phyloP scores from a whole-genome alignment of 768 basidiomycete species.

The Cystobasidium onofrii region DNA sequence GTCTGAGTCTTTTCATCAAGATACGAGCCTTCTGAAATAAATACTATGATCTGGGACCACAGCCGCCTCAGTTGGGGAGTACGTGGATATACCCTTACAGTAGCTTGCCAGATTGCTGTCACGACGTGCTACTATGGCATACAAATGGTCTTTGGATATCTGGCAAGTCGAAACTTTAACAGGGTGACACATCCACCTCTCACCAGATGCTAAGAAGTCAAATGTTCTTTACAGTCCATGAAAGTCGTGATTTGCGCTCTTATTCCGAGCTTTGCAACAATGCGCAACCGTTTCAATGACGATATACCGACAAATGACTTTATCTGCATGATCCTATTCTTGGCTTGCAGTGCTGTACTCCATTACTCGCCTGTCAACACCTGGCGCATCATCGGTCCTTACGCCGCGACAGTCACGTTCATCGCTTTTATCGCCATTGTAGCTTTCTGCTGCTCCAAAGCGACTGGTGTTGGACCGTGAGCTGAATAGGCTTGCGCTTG shows the following conservation, averaged over 20 bases:
- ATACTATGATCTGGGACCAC: not conserved
- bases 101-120: not conserved
- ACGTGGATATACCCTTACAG: not conserved
- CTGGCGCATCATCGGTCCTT: not conserved
- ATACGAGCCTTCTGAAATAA: too few relatives aligned
- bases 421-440: constrained; percentile 41
- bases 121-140: not conserved
- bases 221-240: constrained; percentile 35
- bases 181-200: not conserved
- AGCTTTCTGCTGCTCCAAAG: constrained; percentile 40
- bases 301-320: constrained; percentile 37
- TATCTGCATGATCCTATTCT: constrained; percentile 12
- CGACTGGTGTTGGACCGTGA: constrained; percentile 41
- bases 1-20: too few relatives aligned
- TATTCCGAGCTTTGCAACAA: constrained; percentile 37
- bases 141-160: not conserved
- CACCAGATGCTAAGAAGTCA: too few relatives aligned
- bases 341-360: not conserved
- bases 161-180: not conserved
- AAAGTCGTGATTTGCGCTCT: constrained; percentile 39
- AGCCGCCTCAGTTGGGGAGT: constrained; percentile 6
- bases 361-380: not conserved
- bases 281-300: constrained; percentile 40
- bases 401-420: constrained; percentile 36
- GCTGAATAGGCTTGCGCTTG: too few relatives aligned